phyloP scores from a whole-genome alignment of 139 green algal genomes.

The Spirogloea muscicola region DNA sequence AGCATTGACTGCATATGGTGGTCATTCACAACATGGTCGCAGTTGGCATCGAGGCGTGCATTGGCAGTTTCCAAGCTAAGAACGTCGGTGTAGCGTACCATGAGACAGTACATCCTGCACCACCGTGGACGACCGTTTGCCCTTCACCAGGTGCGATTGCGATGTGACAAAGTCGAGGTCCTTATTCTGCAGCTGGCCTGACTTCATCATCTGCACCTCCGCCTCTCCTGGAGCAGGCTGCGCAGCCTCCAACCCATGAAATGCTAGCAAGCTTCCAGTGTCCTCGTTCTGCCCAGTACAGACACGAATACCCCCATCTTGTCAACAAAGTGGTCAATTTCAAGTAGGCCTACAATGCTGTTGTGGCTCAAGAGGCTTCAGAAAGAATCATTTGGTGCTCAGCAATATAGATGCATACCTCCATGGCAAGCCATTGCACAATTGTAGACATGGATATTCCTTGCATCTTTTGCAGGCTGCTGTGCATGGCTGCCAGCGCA shows the following conservation, averaged over 20 bases:
- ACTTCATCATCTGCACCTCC: conserved; percentile 19
- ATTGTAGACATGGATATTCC: not conserved
- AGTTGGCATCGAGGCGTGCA: too few relatives aligned
- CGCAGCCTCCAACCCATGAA: conserved; percentile 14
- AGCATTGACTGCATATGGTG: too few relatives aligned
- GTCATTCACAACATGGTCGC: too few relatives aligned
- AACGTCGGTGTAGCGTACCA: not conserved
- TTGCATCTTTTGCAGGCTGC: not conserved
- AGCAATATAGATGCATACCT: not conserved
- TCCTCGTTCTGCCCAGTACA: conserved; percentile 1
- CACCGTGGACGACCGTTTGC: not conserved
- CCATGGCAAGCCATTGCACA: conserved; percentile 6
- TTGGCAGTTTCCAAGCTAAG: not conserved
- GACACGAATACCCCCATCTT: not conserved
- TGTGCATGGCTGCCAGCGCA: not conserved
- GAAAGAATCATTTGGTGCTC: too few relatives aligned
- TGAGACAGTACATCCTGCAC: conserved; percentile 11
- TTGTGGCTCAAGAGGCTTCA: too few relatives aligned
- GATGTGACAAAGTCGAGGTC: not conserved
- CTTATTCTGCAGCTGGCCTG: not conserved
- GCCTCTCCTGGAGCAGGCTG: not conserved
- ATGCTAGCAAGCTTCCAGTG: not conserved
- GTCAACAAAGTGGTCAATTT: not conserved
- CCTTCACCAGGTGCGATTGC: not conserved
- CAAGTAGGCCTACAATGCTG: too few relatives aligned